phyloP scores from a whole-genome alignment of 106 monocot species.

The Dendrobium nobile region DNA sequence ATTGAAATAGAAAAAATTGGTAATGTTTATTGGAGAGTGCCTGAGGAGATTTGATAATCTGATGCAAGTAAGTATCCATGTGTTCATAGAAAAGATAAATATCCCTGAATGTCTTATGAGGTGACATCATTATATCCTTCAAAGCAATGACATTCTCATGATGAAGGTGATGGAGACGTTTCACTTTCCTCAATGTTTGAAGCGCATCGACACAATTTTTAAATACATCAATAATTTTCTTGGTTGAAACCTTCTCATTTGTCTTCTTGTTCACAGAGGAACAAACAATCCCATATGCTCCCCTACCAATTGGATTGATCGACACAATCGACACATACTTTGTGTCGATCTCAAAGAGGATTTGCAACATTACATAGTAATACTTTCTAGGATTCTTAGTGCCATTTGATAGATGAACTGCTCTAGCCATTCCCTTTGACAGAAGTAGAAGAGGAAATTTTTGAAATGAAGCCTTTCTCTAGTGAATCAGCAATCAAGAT shows the following conservation, averaged over 20 bases:
- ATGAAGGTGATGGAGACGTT: constrained; percentile 46
- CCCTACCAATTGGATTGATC: constrained; percentile 61
- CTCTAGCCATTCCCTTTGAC: constrained; percentile 32
- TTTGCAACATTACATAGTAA: constrained; percentile 62
- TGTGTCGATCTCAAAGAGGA: constrained; percentile 58
- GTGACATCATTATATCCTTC: constrained; percentile 70
- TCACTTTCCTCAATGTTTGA: constrained; percentile 56
- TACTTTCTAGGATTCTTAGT: constrained; percentile 39
- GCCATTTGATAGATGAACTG: constrained; percentile 52
- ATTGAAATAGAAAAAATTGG: constrained; percentile 70
- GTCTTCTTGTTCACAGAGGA: constrained; percentile 56
- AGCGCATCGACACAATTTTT: constrained; percentile 59
- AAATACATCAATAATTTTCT: constrained; percentile 58
- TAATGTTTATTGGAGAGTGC: constrained; percentile 67
- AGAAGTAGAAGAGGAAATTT: neutral
- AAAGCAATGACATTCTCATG: constrained; percentile 69
- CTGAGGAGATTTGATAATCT: constrained; percentile 71
- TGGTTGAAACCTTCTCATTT: constrained; percentile 59
- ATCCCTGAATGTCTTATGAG: constrained; percentile 49
- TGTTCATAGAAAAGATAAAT: constrained; percentile 71
- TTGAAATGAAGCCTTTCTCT: neutral
- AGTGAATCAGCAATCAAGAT: neutral
- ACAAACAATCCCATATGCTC: constrained; percentile 64
- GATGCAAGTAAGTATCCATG: constrained; percentile 66
- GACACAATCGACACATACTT: constrained; percentile 63